Evolutionary conservation across 345 rosid genomes (phyloP).

Genomic region (Anacardium occidentale): DNA sequence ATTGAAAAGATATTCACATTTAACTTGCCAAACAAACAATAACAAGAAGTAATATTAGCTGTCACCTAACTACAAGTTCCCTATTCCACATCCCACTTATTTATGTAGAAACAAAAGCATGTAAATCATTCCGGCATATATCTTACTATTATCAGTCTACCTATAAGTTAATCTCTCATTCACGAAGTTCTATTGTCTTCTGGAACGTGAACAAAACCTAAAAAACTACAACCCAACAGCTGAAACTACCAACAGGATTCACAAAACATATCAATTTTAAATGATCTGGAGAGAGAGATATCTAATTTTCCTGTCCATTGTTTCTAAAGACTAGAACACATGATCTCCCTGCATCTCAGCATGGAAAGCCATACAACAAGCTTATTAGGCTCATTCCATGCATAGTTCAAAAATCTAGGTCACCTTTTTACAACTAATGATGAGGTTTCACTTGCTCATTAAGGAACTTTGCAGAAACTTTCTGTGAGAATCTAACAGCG

Average conservation of each 20-base stretch:
- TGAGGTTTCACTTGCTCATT: constrained; percentile 6
- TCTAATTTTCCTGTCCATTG: background rate
- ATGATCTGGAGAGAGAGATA: background rate
- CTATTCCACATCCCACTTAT: background rate
- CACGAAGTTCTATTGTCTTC: background rate
- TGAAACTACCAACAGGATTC: background rate
- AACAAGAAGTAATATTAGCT: background rate
- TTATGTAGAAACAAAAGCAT: background rate
- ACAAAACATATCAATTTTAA: background rate
- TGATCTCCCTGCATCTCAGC: background rate
- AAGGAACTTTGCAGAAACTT: constrained; percentile 17
- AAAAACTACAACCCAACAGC: background rate
- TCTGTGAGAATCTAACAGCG: background rate
- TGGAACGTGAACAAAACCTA: background rate
- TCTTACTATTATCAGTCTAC: background rate
- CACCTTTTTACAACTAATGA: background rate
- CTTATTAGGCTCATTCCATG: constrained; percentile 9
- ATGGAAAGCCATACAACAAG: background rate
- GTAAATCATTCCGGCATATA: background rate
- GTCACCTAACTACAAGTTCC: background rate
- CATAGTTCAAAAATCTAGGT: background rate
- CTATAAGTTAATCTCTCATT: background rate
- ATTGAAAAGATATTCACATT: background rate
- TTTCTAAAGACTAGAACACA: background rate
- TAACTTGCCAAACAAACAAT: background rate